Evolutionary conservation across 2,329 filamentous ascomycete species (phyloP).

Genomic region (Cladosporium sphaerospermum): DNA sequence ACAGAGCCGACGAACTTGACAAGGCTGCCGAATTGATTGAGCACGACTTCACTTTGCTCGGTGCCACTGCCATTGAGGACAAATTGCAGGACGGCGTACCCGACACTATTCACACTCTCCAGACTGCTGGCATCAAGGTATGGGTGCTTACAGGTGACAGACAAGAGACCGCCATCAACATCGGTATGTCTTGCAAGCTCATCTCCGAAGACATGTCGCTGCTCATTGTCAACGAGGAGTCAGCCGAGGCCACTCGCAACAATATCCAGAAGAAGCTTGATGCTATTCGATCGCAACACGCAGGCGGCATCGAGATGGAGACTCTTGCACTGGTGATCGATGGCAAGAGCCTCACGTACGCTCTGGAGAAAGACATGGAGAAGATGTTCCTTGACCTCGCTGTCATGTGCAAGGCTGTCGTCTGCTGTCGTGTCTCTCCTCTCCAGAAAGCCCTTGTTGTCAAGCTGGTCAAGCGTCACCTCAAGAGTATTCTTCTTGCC

Average conservation of each 20-base stretch:
- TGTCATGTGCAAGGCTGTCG: constrained; percentile 95
- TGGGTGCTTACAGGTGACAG: constrained; percentile 97
- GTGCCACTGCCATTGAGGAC: constrained; percentile 96
- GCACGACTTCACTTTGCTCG: constrained; percentile 81
- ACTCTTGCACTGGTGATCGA: constrained; percentile 90
- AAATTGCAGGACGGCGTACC: constrained; percentile 94
- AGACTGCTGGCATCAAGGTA: constrained; percentile 95
- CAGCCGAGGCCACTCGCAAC: constrained; percentile 68
- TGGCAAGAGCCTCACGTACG: constrained; percentile 88
- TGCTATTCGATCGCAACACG: constrained; percentile 77
- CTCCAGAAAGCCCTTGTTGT: constrained; percentile 96
- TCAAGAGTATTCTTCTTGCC: constrained; percentile 84
- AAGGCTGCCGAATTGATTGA: constrained; percentile 96
- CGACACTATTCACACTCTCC: constrained; percentile 94
- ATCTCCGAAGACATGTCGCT: constrained; percentile 99
- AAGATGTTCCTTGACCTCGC: constrained; percentile 90
- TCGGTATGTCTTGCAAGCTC: constrained; percentile 98
- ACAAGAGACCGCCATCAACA: constrained; percentile 98
- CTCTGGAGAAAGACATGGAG: constrained; percentile 88
- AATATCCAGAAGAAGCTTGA: constrained; percentile 92
- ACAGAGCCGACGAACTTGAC: constrained; percentile 88
- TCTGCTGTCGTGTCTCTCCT: constrained; percentile 92
- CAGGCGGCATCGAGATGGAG: constrained; percentile 71
- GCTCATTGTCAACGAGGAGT: constrained; percentile 91
- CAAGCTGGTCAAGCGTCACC: constrained; percentile 92